phyloP scores from a whole-genome alignment of 176 grass and related monocot species.

The Carex scoparia region DNA sequence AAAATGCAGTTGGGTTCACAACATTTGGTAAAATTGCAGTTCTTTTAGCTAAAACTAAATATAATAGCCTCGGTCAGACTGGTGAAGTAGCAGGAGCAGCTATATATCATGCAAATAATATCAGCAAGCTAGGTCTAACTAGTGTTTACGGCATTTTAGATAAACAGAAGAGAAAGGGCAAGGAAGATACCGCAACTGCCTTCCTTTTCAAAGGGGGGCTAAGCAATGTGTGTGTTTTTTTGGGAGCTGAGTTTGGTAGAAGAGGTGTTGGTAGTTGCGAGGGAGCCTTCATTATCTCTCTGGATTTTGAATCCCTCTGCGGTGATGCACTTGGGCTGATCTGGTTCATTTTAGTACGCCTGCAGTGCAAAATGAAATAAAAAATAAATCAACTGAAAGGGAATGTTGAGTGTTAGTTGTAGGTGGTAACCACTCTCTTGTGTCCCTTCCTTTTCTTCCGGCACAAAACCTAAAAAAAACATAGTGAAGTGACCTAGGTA shows the following conservation, averaged over 20 bases:
- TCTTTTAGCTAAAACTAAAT: background rate
- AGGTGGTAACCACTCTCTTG: conserved; percentile 6
- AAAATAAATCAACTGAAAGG: background rate
- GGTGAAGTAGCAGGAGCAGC: conserved; percentile 8
- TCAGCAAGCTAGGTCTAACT: background rate
- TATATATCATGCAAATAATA: conserved; percentile 24
- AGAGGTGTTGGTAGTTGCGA: conserved; percentile 29
- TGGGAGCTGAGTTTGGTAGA: conserved; percentile 16
- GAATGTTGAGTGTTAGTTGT: background rate
- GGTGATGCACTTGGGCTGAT: conserved; percentile 33
- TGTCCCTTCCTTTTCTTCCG: background rate
- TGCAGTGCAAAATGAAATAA: conserved; percentile 35
- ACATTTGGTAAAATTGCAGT: background rate
- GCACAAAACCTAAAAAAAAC: background rate
- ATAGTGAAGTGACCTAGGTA: background rate
- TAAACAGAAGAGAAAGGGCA: conserved; percentile 15
- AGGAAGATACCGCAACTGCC: conserved; percentile 39
- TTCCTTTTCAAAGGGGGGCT: conserved; percentile 53
- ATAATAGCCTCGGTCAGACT: background rate
- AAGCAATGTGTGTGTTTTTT: conserved; percentile 40
- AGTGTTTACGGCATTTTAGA: conserved; percentile 7
- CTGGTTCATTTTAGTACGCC: conserved; percentile 41
- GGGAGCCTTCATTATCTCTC: conserved; percentile 33
- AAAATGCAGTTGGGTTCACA: background rate
- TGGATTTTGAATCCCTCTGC: conserved; percentile 30